Evolutionary conservation across 2,329 filamentous ascomycete genomes (phyloP), one percentile per base, ranked within the genome.

Genomic region (Neofusicoccum cordaticola): DNA sequence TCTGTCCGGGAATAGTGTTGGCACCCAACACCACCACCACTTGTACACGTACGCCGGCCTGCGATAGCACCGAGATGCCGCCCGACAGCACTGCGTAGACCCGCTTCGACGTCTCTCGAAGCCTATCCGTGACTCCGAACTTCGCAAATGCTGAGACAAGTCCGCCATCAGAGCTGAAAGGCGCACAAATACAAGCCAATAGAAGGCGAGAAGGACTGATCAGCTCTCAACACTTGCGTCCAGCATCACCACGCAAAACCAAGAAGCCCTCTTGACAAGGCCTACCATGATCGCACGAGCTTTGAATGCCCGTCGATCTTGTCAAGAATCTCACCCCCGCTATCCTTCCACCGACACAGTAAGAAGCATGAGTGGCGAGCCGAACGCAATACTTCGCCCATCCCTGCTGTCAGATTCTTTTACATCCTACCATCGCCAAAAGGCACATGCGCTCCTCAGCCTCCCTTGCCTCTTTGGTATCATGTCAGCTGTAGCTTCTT

Each of bases 401-500:
- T 47, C 56, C 56, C 31, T 47, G 41, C 42, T 27, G 56, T 60
- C 41, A 60, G 56, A 60, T 60, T 15, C 41, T 47, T 60, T 22
- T 47, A 27, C 42, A 47, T 47, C 39, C 53, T 51, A 11, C 34
- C 53, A 44, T 15, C 39, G 39, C 13, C 19, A 15, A 56, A 35
- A 42, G 17, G 19, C 47, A 45, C 53, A 31, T 58, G 39, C 41
- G 19, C 31, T 31, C 42, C 41, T 35, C 42, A 47, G 56, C 31
- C 56, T 60, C 41, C 22, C 22, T 31, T n/a, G 34, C 34, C 39
- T 34, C 31, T 22, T 53, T 3, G n/a, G 17, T 13, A 17, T 47
- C 17, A 37, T 60, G 56, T 60, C 56, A 60, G 56, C 56, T 22
- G 34, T 53, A 53, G 50, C 50, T 53, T 53, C 34, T 53, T 53